phyloP scores from a whole-genome alignment of 1,284 basidiomycete genomes.

The Pseudomicrostroma phylloplanum region DNA sequence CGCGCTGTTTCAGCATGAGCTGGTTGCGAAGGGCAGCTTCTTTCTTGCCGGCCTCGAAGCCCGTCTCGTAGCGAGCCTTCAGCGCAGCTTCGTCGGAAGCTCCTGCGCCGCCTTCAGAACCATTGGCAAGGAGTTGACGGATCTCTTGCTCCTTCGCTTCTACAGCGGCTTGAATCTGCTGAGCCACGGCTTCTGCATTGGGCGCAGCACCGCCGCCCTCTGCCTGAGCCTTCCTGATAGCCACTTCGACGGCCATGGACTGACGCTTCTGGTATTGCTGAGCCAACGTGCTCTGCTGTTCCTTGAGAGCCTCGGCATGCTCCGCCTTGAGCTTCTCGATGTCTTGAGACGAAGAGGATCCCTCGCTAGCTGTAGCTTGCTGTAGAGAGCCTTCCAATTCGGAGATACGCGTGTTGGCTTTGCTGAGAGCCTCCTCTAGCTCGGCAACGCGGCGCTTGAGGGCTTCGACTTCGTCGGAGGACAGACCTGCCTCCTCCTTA shows the following conservation, averaged over 20 bases:
- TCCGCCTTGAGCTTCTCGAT: conserved; percentile 22
- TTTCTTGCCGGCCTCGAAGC: conserved; percentile 38
- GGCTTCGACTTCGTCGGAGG: conserved; percentile 3
- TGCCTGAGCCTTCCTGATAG: conserved; percentile 15
- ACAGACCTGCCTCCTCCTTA: not conserved
- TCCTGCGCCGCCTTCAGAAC: not conserved
- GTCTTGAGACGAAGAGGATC: conserved; percentile 6
- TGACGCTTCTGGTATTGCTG: conserved; percentile 10
- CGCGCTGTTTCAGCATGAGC: conserved; percentile 45
- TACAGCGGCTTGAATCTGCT: conserved; percentile 5
- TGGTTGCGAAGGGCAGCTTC: conserved; percentile 47
- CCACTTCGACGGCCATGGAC: conserved; percentile 17
- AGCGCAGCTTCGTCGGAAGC: conserved; percentile 29
- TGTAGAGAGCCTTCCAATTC: conserved; percentile 22
- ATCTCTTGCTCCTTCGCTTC: not conserved
- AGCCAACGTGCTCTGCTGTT: conserved; percentile 20
- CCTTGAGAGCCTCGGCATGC: conserved; percentile 25
- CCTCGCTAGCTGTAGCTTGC: not conserved
- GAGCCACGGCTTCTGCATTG: conserved; percentile 3
- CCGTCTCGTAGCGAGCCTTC: conserved; percentile 35
- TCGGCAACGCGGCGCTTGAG: conserved; percentile 34
- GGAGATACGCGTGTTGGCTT: conserved; percentile 24
- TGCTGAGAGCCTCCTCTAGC: conserved; percentile 31
- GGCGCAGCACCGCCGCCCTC: not conserved
- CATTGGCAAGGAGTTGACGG: not conserved